A percentile compares a stretch with the other conserved stretches of the same genome.
phyloP scores from a whole-genome alignment of 2,329 filamentous ascomycete species.

The Monilinia vaccinii-corymbosi region DNA sequence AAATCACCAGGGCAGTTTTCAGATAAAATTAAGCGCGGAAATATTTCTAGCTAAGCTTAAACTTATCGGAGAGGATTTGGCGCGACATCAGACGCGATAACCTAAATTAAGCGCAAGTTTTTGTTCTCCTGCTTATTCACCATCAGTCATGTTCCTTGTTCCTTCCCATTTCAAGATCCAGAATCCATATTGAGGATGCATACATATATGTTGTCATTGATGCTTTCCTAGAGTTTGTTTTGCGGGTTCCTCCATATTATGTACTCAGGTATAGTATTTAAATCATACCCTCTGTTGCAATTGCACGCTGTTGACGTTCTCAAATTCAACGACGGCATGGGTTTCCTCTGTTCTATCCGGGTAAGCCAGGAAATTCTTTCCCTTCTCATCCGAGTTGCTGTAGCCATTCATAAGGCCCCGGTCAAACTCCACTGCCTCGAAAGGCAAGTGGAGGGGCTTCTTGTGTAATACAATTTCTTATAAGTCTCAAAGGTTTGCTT shows the following conservation, averaged over 20 bases:
- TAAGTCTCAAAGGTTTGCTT: background rate
- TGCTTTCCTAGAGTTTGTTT: too few species aligned
- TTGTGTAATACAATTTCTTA: background rate
- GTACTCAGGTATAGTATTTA: too few species aligned
- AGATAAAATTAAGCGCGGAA: slow-evolving; percentile 3
- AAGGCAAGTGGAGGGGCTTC: background rate
- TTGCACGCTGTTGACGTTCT: background rate
- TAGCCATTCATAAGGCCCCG: background rate
- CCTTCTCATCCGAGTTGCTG: background rate
- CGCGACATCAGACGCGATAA: background rate
- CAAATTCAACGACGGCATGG: background rate
- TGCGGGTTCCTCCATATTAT: too few species aligned
- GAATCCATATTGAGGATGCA: too few species aligned
- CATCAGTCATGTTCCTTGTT: background rate
- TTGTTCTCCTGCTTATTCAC: background rate
- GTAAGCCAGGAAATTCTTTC: background rate
- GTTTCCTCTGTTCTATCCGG: too few species aligned
- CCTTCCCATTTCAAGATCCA: too few species aligned
- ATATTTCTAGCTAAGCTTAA: background rate
- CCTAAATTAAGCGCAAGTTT: background rate
- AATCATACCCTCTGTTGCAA: too few species aligned
- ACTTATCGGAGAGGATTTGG: background rate
- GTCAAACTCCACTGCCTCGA: background rate
- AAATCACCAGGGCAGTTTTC: background rate
- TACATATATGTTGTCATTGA: too few species aligned